Evolutionary conservation across 768 basidiomycete genomes (phyloP), one percentile per base, ranked within the genome.

Genomic region (Pisolithus marmoratus): DNA sequence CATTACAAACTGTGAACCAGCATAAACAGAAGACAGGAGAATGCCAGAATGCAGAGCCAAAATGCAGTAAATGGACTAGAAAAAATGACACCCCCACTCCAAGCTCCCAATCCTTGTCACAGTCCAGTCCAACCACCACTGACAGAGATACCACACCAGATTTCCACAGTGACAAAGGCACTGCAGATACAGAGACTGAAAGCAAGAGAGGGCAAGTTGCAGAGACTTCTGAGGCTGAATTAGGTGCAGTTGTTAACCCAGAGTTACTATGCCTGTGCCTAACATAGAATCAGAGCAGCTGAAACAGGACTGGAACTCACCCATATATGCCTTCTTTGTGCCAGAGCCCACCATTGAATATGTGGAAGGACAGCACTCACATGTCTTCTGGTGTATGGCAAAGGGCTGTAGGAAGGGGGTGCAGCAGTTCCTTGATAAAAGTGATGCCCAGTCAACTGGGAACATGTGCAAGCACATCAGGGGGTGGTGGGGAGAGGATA

Each of bases 321-420:
- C 36, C 5, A 34, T 51, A 15, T 51, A 51, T 19, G 23, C 34
- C 1, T 51, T 51, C 20, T 51, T 46, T 15, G 29, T 19, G 2
- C 44, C 31, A 7, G 26, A 9, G 2, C 50, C 44, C 29, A 29
- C 8, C 11, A 29, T 29, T 29, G 29, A 29, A 29, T 29, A 29
- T 36, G 34, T 6, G 2, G 37, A 31, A 27, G 44, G 50, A 4
- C 15, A 20, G 14, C 34, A 8, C n/a, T 8, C 19, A 8, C 68
- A 71, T 46, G 54, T 46, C 31, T 73, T 71, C 56, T 38, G 48
- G 14, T 71, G 67, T 36, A 43, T 50, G 9, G 62, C 58, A 17
- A 53, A 43, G 4, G 29, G 48, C 19, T 66, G 68, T 46, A 61
- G 50, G 47, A 29, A 53, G 22, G 2, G 19, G 17, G 54, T 65